Base-by-base conservation (phyloP, 2,329 filamentous ascomycete genomes). In the Pseudogymnoascus sp. region DNA sequence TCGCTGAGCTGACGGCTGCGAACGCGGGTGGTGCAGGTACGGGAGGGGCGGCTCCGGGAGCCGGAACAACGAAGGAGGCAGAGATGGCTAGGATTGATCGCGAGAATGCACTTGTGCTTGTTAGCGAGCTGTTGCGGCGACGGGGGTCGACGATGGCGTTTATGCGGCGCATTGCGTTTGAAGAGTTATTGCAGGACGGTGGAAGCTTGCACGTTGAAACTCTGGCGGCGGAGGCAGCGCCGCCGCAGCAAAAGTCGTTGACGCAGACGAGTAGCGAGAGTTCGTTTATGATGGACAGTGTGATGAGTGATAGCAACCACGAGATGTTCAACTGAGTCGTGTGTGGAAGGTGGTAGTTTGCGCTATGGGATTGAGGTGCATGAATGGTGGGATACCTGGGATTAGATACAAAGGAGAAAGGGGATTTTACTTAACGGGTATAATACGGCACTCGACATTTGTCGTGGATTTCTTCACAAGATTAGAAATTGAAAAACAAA, bases 31-130 rank as follows among this genome's bases (percentile, higher is more conserved):
- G 57, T 3, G 2, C 25, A 3, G 47, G 28, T 7, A 6, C 25
- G 1, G 43, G 25, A 2, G 43, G 25, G 12, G 28, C 9, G 1
- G 32, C 57, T 22, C 11, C 18, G 6, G 3, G 16, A n/a, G 18
- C 4, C 12, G 22, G 35, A 6, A 39, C 32, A 2, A 35, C 66
- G 1, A 67, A 70, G 50, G 67, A 67, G 1, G 77, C 75, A 1
- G 75, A 74, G 43, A 79, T 81, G 74, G 72, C 73, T 1, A 76
- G 76, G 62, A 74, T 82, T 5, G 83, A 87, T 66, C 76, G 82
- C 7, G 83, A 86, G 69, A 87, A 87, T 63, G 82, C 78, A 0
- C 71, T 87, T 20, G 81, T 87, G 0, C 70, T 87, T 61, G 76
- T 84, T 3, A 78, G 78, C 1, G 80, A 85, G 70, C 66, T 87